Conservation (phyloP, 2,329 filamentous ascomycete genomes). For the Penicillium rolfsii region DNA sequence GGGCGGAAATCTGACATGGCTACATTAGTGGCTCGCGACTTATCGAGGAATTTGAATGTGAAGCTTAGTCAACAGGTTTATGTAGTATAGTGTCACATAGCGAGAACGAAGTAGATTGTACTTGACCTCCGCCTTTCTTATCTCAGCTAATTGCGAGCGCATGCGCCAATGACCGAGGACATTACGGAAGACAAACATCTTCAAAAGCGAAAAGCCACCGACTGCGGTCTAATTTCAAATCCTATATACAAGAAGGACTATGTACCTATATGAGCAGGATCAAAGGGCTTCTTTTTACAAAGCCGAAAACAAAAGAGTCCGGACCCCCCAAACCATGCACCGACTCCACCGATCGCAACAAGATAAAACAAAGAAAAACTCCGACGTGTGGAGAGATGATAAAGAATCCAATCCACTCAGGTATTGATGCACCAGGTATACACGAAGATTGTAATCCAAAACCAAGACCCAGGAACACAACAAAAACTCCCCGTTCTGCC, state of each 20-base stretch:
- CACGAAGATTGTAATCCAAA: constrained; percentile 10
- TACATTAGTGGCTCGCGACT: constrained; percentile 43
- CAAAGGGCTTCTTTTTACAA: not conserved
- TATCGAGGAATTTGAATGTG: constrained; percentile 38
- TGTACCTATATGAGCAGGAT: constrained; percentile 6
- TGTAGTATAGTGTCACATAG: not conserved
- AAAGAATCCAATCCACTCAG: constrained; percentile 20
- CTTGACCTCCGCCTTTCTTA: too few species aligned
- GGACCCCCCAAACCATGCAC: constrained; percentile 20
- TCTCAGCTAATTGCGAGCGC: not conserved
- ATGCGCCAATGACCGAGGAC: not conserved
- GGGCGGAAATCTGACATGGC: constrained; percentile 61
- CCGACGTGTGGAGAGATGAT: constrained; percentile 20
- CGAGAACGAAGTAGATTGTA: not conserved
- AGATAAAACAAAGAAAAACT: constrained; percentile 3
- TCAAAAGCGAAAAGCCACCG: constrained; percentile 1
- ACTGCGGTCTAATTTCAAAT: constrained; percentile 16
- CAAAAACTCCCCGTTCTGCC: constrained; percentile 20
- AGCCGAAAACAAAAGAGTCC: constrained; percentile 2
- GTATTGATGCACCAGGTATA: constrained; percentile 28
- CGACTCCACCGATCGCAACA: constrained; percentile 23
- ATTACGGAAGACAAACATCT: not conserved
- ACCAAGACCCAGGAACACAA: constrained; percentile 15
- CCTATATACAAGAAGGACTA: constrained; percentile 16
- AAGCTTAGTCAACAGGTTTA: constrained; percentile 7